Base-by-base conservation (phyloP, 768 basidiomycete species). In the Amanita jacksonii region DNA sequence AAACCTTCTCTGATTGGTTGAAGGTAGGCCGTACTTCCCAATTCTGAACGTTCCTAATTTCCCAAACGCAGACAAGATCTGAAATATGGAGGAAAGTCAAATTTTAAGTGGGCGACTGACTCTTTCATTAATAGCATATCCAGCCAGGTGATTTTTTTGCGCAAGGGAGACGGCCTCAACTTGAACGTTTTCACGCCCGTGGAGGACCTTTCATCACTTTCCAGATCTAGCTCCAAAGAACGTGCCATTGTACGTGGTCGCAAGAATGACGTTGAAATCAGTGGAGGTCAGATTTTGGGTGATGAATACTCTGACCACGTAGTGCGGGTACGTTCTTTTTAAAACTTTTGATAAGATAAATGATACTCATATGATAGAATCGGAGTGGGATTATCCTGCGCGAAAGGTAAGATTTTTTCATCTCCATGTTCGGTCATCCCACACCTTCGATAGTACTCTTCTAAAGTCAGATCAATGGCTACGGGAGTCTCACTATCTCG, bases 301-400 rank as follows among this genome's bases (percentile, higher is more conserved):
- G 93, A 97, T 57, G 96, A 99, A 59, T 98, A 90, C 67, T 90
- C 89, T 2, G 85, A 88, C 32, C 88, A 93, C 58, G 90, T 98
- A 35, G 79, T 99, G 24, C 85, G 85, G 72, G 88, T 86, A 46
- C 22, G 69, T 35, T 8, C 7, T 19, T 36, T 22, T 20, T 12
- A 13, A 24, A 12, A 6, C 16, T 33, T 7, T 31, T 15, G 22
- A 8, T 16, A 33, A n/a, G 31, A 10, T 25, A 20, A 36, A 22
- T 23, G n/a, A n/a, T n/a, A n/a, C n/a, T 20, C 22, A 49, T 34
- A 15, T 42, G 24, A 5, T 53, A 92, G 81, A 86, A 92, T 56
- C 85, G 96, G 8, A 83, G 79, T 47, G 96, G 96, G 0, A 89
- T 99, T 57, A 96, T 98, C 54, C 65, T 99, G 12, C 79, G 96